Evolutionary conservation across 1,139 yeast genomes (phyloP), one percentile per base, ranked within the genome.

Genomic region (Yamadazyma jaroonii): DNA sequence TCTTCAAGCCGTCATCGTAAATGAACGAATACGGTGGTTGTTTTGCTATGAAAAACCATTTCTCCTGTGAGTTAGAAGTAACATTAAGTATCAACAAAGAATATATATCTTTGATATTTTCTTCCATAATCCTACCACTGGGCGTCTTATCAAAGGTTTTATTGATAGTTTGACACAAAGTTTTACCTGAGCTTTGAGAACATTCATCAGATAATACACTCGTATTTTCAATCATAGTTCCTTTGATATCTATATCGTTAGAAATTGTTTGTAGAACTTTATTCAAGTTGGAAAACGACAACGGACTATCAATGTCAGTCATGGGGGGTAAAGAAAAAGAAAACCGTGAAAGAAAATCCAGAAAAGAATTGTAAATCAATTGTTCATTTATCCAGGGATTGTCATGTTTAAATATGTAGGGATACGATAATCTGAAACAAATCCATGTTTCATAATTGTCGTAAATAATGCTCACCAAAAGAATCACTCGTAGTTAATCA

Each of bases 81-180:
- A 59, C 6, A 29, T 78, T 65, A 14, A 80, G 65, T 1, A 82
- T 48, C 50, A 79, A 52, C 31, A 79, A 56, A 1, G 83, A 67
- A 53, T 57, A 85, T 3, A 84, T 73, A 32, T 75, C 77, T 48
- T 77, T 77, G 31, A 84, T 47, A 48, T 82, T 86, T 30, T 69
- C 67, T 21, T 81, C 74, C 47, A 67, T 72, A 9, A 80, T 63
- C 17, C 67, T 61, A 0, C 85, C 85, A 24, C 59, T 57, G 0
- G 79, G 73, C 0, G 82, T 72, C 43, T 74, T 67, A 40, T 65
- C 67, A 28, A 48, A 47, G 23, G 23, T 37, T 28, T 43, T 47
- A 21, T 36, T 41, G 10, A 43, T 30, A 9, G 28, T 38, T 28
- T 43, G 47, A 27, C 44, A 46, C 29, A 48, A 21, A 10, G 24